A percentile compares a stretch with the other conserved stretches of the same genome.
Conservation (phyloP, 2,329 filamentous ascomycete genomes). For the Diaporthe velutina region DNA sequence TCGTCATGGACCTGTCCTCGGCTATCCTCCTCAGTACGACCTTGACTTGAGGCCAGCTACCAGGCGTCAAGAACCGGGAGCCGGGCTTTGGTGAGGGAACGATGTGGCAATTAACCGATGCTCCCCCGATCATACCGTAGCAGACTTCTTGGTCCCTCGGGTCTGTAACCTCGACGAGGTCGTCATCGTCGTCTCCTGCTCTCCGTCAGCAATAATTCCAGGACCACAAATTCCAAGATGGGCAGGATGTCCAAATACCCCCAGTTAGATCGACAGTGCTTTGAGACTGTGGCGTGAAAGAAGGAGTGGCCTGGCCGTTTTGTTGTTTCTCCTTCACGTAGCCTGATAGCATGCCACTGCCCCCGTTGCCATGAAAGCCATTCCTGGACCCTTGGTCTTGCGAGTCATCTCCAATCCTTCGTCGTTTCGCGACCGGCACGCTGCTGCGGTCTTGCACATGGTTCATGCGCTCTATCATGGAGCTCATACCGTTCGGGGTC, state of each 20-base stretch:
- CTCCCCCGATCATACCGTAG: slow-evolving; percentile 80
- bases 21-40: slow-evolving; percentile 74
- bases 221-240: background rate
- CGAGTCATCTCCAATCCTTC: slow-evolving; percentile 66
- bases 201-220: slow-evolving; percentile 42
- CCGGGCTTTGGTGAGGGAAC: slow-evolving; percentile 79
- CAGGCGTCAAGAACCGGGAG: slow-evolving; percentile 68
- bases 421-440: slow-evolving; percentile 73
- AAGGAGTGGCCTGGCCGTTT: slow-evolving; percentile 50
- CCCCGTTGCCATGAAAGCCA: slow-evolving; percentile 57
- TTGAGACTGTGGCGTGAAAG: slow-evolving; percentile 44
- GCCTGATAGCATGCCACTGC: slow-evolving; percentile 72
- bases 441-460: slow-evolving; percentile 76
- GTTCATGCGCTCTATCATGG: slow-evolving; percentile 82
- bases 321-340: slow-evolving; percentile 73
- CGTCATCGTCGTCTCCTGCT: slow-evolving; percentile 66
- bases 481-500: slow-evolving; percentile 60
- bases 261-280: slow-evolving; percentile 69
- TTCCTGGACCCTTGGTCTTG: slow-evolving; percentile 50
- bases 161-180: slow-evolving; percentile 69
- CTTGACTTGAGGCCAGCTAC: slow-evolving; percentile 80
- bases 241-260: slow-evolving; percentile 49
- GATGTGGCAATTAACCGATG: slow-evolving; percentile 73
- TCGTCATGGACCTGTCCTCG: slow-evolving; percentile 68
- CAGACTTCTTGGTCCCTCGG: slow-evolving; percentile 80